Evolutionary conservation across 2,329 filamentous ascomycete genomes (phyloP).

Genomic region (Corynespora cassiicola): DNA sequence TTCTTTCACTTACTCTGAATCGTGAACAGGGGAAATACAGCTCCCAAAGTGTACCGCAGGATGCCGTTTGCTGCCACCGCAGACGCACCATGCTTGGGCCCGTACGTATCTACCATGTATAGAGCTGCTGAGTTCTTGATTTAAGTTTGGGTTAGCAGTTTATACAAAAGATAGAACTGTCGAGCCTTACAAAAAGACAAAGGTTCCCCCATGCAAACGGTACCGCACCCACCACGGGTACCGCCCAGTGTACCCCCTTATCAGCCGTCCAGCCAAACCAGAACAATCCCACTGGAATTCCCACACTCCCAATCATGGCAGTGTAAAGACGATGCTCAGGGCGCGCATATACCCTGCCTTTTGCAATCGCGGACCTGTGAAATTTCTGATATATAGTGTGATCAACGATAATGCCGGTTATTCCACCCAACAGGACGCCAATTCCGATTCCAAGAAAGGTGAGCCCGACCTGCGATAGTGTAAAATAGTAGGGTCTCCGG

Average conservation of each 20-base stretch:
- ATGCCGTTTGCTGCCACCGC: slow-evolving; percentile 48
- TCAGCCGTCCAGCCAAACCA: slow-evolving; percentile 67
- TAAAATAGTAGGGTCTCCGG: slow-evolving; percentile 37
- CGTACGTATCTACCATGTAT: slow-evolving; percentile 41
- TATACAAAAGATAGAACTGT: background rate
- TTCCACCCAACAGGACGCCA: slow-evolving; percentile 32
- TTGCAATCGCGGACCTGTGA: slow-evolving; percentile 29
- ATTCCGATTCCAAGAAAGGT: slow-evolving; percentile 41
- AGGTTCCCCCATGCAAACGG: slow-evolving; percentile 68
- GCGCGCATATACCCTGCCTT: slow-evolving; percentile 41
- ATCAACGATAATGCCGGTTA: slow-evolving; percentile 45
- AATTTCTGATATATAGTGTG: slow-evolving; percentile 42
- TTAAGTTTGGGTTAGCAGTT: background rate
- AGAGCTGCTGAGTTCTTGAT: slow-evolving; percentile 31
- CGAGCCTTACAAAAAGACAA: slow-evolving; percentile 61
- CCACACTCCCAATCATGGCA: slow-evolving; percentile 64
- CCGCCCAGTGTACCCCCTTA: slow-evolving; percentile 56
- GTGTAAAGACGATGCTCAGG: slow-evolving; percentile 66
- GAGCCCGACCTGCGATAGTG: slow-evolving; percentile 34
- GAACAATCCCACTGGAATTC: slow-evolving; percentile 62
- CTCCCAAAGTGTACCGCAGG: slow-evolving; percentile 44
- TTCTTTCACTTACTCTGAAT: slow-evolving; percentile 34
- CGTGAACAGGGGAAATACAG: slow-evolving; percentile 45
- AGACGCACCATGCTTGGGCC: slow-evolving; percentile 39
- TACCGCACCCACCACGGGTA: slow-evolving; percentile 59